These are phyloP conservation scores for Mrakia frigida DNA, from an alignment of 768 basidiomycete genomes.

Conservation along the genomic window DNA sequence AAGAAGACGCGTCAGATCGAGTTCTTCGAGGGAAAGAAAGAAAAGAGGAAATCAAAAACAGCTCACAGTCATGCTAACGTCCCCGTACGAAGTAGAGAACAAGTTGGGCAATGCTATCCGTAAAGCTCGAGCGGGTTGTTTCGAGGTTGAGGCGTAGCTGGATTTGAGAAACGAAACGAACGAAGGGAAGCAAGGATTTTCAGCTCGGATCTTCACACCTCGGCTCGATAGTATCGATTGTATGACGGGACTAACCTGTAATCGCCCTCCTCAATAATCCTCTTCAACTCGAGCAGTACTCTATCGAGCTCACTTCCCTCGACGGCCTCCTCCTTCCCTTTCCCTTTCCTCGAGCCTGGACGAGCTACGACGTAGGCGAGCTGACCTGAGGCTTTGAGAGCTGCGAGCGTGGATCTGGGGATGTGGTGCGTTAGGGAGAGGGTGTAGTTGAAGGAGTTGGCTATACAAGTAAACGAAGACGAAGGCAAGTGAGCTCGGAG, in stretches of 20 bases:
- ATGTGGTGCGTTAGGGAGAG: slow-evolving; percentile 28
- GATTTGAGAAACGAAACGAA: background rate
- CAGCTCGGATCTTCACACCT: background rate
- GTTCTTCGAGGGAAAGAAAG: background rate
- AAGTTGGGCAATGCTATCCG: slow-evolving; percentile 30
- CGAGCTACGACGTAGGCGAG: slow-evolving; percentile 4
- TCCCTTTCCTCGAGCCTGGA: background rate
- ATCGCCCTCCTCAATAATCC: slow-evolving; percentile 22
- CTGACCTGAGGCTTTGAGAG: slow-evolving; percentile 16
- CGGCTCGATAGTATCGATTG: no score
- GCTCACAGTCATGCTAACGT: slow-evolving; percentile 11
- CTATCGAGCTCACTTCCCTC: slow-evolving; percentile 3
- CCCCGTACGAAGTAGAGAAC: slow-evolving; percentile 27
- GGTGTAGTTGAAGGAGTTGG: slow-evolving; percentile 27
- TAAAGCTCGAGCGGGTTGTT: slow-evolving; percentile 28
- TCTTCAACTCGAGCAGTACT: slow-evolving; percentile 22
- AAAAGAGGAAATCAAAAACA: background rate
- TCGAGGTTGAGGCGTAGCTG: slow-evolving; percentile 25
- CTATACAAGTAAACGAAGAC: background rate
- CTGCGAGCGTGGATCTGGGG: slow-evolving; percentile 9
- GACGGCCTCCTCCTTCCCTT: slow-evolving; percentile 17
- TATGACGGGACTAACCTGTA: slow-evolving; percentile 27
- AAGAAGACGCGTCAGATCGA: background rate
- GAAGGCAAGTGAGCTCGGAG: background rate
- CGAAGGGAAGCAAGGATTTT: background rate